Conservation (phyloP, 768 basidiomycete genomes). For the Panus rudis region DNA sequence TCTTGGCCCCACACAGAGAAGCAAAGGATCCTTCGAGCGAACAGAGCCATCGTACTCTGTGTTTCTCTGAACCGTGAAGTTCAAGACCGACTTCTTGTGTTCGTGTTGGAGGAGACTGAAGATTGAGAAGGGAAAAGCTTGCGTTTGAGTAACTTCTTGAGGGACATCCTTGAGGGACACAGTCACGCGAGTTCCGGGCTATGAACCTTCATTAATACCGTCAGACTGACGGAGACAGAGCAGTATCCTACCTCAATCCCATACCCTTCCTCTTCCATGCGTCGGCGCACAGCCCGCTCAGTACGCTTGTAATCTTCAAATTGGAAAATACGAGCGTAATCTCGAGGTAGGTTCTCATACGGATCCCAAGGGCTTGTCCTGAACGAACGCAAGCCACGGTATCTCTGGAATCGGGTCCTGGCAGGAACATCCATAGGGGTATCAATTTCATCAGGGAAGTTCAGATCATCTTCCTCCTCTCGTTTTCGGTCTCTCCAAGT, state of each 20-base stretch:
- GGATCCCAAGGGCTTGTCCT: conserved; percentile 97
- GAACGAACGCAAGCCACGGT: conserved; percentile 86
- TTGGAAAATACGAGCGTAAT: conserved; percentile 94
- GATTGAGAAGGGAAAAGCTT: conserved; percentile 49
- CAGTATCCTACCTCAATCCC: conserved; percentile 53
- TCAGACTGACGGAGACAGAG: not conserved
- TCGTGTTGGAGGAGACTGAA: conserved; percentile 91
- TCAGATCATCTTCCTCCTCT: conserved; percentile 73
- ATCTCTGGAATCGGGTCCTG: conserved; percentile 80
- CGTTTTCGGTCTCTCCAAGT: conserved; percentile 63
- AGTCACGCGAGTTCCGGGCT: conserved; percentile 82
- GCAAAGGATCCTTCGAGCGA: conserved; percentile 89
- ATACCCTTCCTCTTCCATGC: conserved; percentile 53
- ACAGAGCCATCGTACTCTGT: conserved; percentile 89
- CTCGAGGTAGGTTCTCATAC: conserved; percentile 88
- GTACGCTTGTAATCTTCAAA: conserved; percentile 93
- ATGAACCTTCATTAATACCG: not conserved
- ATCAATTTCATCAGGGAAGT: conserved; percentile 96
- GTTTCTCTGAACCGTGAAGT: conserved; percentile 90
- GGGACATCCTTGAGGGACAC: conserved; percentile 75
- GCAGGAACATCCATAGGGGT: conserved; percentile 85
- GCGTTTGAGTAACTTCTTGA: conserved; percentile 35
- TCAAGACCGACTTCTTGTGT: conserved; percentile 88
- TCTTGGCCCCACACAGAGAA: conserved; percentile 85
- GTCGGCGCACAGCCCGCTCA: conserved; percentile 58